Base-by-base conservation (phyloP, 768 basidiomycete genomes). In the Rhodotorula toruloides region DNA sequence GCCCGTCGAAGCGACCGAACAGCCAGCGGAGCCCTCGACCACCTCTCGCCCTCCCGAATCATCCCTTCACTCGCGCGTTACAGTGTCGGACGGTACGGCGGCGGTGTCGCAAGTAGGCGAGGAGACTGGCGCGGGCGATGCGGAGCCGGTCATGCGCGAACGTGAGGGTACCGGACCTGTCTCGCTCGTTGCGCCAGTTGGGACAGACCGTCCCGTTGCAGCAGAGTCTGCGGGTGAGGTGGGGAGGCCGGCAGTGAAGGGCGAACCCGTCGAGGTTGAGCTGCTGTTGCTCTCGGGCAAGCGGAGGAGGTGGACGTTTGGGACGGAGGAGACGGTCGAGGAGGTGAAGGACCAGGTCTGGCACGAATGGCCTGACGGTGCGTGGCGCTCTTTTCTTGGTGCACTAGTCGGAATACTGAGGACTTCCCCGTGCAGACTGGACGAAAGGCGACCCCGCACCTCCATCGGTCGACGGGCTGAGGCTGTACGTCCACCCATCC, bases 361-460 rank as follows among this genome's bases (percentile, higher is more conserved):
- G 46, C 3, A 17, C 2, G 58, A 61, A 1, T 66, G 58, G 58
- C 65, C 65, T 7, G 29, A 21, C 22, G 65, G 65, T 61, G 36
- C 25, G 53, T 22, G n/a, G n/a, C 31, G 6, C 21, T 14, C 31
- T 14, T 19, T 16, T 22, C 47, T 37, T 21, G 2, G 17, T 14
- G 1, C 40, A 2, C 31, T 21, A 10, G 14, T 1, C 40, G 6
- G 8, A 54, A 21, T 12, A 37, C 13, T 25, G 44, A 8, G 46
- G 17, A 1, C 4, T 25, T 19, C 5, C 14, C n/a, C n/a, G n/a
- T 12, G 11, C 56, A 64, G 56, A 52, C 9, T 64, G 63, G 63
- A 19, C 36, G 21, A 29, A 36, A 44, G 47, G 25, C 9, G 56
- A 58, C 27, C 42, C 56, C 21, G 32, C 49, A 0, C 56, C 57